These are phyloP conservation scores for Torulaspora quercuum DNA, from an alignment of 805 yeast genomes.

Conservation along the genomic window DNA sequence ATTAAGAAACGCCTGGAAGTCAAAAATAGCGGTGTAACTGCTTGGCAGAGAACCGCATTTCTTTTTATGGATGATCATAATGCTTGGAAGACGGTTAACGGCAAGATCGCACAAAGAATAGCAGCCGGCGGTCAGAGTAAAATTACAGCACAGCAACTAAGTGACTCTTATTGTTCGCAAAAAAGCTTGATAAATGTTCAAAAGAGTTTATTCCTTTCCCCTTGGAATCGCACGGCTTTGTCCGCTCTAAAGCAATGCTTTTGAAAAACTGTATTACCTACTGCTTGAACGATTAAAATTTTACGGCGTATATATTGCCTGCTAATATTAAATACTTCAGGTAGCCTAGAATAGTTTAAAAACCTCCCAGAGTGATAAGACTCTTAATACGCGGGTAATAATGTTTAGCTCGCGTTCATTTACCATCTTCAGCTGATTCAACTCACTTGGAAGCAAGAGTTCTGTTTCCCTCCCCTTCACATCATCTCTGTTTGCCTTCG, in stretches of 20 bases:
- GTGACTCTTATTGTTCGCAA: conserved; percentile 48
- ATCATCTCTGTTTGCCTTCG: conserved; percentile 84
- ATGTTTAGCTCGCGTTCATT: conserved; percentile 54
- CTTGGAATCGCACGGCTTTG: conserved; percentile 43
- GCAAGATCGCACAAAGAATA: conserved; percentile 53
- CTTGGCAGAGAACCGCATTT: conserved; percentile 69
- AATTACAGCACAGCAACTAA: conserved; percentile 46
- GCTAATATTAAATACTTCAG: not conserved
- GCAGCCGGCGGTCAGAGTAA: conserved; percentile 50
- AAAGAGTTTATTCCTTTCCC: conserved; percentile 63
- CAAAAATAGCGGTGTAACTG: conserved; percentile 18
- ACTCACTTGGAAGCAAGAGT: conserved; percentile 68
- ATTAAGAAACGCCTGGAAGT: conserved; percentile 44
- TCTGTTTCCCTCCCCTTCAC: conserved; percentile 79
- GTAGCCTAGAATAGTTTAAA: conserved; percentile 39
- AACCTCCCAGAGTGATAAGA: conserved; percentile 55
- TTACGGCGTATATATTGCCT: too few species aligned
- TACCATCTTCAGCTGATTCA: conserved; percentile 62
- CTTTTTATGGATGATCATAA: conserved; percentile 67
- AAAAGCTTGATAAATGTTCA: conserved; percentile 56
- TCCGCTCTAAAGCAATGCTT: conserved; percentile 33
- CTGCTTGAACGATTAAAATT: too few species aligned
- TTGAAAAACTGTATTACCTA: too few species aligned
- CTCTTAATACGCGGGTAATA: conserved; percentile 52
- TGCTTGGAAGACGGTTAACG: conserved; percentile 67